phyloP scores from a whole-genome alignment of 2,329 filamentous ascomycete species.

The Coleophoma crateriformis region DNA sequence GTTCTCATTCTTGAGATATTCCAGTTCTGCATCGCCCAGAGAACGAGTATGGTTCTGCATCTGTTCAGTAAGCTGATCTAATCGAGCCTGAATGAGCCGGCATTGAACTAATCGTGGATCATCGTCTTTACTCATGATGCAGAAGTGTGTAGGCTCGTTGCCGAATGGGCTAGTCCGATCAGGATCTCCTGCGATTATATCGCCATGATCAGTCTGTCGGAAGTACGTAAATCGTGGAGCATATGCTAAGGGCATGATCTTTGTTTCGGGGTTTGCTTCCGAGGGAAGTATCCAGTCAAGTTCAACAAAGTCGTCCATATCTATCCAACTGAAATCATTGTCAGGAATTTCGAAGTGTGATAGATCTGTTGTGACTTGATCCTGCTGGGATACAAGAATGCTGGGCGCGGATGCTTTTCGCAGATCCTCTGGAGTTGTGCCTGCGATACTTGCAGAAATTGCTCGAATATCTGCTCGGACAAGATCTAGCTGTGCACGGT shows the following conservation, averaged over 20 bases:
- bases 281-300: conserved; percentile 92
- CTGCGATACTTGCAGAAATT: conserved; percentile 83
- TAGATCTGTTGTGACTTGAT: conserved; percentile 59
- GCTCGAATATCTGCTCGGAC: conserved; percentile 88
- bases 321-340: conserved; percentile 92
- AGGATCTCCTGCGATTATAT: conserved; percentile 72
- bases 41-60: conserved; percentile 68
- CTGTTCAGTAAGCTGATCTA: conserved; percentile 74
- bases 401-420: conserved; percentile 49
- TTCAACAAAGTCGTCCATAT: conserved; percentile 99
- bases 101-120: conserved; percentile 86
- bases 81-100: conserved; percentile 74
- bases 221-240: conserved; percentile 97
- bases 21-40: conserved; percentile 72
- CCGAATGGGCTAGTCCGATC: conserved; percentile 86
- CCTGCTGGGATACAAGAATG: conserved; percentile 45
- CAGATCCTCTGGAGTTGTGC: conserved; percentile 72
- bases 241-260: conserved; percentile 87
- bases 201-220: conserved; percentile 87
- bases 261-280: conserved; percentile 85
- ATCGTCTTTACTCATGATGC: conserved; percentile 87
- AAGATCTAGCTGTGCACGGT: conserved; percentile 88
- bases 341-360: conserved; percentile 94
- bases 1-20: conserved; percentile 44
- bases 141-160: conserved; percentile 87